phyloP scores from a whole-genome alignment of 148 eudicot species.

The Cornus suecica region DNA sequence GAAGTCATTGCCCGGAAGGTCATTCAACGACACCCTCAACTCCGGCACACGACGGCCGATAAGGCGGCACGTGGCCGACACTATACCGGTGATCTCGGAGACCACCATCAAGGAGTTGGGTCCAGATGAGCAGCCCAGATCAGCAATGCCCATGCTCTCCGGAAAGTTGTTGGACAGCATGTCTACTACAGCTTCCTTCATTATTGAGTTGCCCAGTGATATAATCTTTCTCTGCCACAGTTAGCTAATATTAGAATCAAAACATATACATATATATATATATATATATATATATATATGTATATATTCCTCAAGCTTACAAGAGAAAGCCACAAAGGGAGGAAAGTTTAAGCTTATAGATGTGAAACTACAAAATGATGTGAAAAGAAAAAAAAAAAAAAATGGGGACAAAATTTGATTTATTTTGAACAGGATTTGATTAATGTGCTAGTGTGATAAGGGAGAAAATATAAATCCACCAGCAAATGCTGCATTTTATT shows the following conservation, averaged over 20 bases:
- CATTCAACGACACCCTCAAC: slow-evolving; percentile 53
- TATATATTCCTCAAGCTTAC: too few relatives aligned
- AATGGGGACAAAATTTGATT: too few relatives aligned
- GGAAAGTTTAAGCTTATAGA: too few relatives aligned
- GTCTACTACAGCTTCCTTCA: slow-evolving; percentile 40
- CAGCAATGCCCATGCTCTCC: slow-evolving; percentile 50
- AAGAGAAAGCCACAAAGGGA: background rate
- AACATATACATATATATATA: too few relatives aligned
- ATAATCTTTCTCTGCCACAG: slow-evolving; percentile 48
- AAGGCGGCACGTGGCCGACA: background rate
- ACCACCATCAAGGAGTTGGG: slow-evolving; percentile 42
- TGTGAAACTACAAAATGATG: background rate
- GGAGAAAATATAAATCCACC: too few relatives aligned
- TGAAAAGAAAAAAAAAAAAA: too few relatives aligned
- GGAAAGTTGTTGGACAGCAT: slow-evolving; percentile 15
- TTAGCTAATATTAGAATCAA: background rate
- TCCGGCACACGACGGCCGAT: slow-evolving; percentile 25
- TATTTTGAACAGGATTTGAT: too few relatives aligned
- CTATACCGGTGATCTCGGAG: slow-evolving; percentile 27
- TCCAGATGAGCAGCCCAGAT: slow-evolving; percentile 70
- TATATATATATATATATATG: too few relatives aligned
- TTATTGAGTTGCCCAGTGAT: slow-evolving; percentile 28
- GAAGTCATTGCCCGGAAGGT: slow-evolving; percentile 73
- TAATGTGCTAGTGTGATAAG: too few relatives aligned
- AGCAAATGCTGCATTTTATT: too few relatives aligned